phyloP scores from a whole-genome alignment of 768 basidiomycete genomes.

The Boletus rufocinnamomeus region DNA sequence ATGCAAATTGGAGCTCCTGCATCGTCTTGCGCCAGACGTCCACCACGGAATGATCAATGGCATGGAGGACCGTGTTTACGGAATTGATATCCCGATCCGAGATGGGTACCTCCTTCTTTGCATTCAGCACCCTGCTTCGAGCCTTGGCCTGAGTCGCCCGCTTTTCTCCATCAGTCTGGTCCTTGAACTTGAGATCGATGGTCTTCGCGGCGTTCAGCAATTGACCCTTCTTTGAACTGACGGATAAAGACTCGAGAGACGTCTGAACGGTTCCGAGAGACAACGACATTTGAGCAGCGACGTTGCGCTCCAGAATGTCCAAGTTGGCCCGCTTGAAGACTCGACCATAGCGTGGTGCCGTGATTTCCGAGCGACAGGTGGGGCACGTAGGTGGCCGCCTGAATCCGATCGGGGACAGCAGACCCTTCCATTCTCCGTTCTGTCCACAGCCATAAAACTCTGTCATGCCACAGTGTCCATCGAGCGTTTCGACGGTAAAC shows the following conservation, averaged over 20 bases:
- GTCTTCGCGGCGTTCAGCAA: constrained; percentile 3
- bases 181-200: constrained; percentile 22
- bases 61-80: constrained; percentile 24
- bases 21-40: constrained; percentile 44
- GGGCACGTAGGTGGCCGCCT: constrained; percentile 56
- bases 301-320: constrained; percentile 66
- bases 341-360: constrained; percentile 60
- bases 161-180: constrained; percentile 5
- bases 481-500: constrained; percentile 73
- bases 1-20: constrained; percentile 39
- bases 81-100: constrained; percentile 34
- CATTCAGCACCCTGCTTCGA: constrained; percentile 19
- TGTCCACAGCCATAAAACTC: constrained; percentile 47
- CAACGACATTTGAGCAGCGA: constrained; percentile 52
- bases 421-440: constrained; percentile 45
- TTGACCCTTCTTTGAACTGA: constrained; percentile 23
- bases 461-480: constrained; percentile 54
- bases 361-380: constrained; percentile 59
- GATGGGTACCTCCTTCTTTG: constrained; percentile 24
- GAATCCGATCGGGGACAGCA: constrained; percentile 44
- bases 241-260: constrained; percentile 33
- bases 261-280: constrained; percentile 38
- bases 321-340: constrained; percentile 61
- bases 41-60: constrained; percentile 34
- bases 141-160: constrained; percentile 7